phyloP scores from a whole-genome alignment of 176 grass and related monocot species.

The Triticum dicoccoides region DNA sequence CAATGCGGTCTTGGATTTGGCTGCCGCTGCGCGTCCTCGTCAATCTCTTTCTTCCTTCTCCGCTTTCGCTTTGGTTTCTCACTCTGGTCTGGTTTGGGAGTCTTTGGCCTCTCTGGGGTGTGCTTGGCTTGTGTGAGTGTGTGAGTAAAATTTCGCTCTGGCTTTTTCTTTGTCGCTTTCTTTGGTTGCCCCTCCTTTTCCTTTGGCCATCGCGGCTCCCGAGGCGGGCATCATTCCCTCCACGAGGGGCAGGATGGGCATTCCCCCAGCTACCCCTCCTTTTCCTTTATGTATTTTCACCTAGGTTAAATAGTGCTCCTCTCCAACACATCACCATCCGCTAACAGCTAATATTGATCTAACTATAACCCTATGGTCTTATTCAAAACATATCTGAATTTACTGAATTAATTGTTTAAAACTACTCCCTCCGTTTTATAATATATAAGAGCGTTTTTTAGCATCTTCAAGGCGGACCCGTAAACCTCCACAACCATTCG shows the following conservation, averaged over 20 bases:
- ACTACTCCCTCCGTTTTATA: no score
- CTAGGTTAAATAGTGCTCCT: no score
- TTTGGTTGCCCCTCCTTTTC: neutral
- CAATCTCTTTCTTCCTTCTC: constrained; percentile 12
- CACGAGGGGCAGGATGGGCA: constrained; percentile 48
- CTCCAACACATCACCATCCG: no score
- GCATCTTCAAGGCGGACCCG: no score
- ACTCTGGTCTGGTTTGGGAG: neutral
- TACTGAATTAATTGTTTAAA: no score
- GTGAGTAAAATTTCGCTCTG: neutral
- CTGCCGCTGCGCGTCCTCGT: constrained; percentile 9
- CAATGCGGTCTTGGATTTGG: constrained; percentile 5
- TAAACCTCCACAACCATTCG: no score
- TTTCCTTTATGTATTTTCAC: no score
- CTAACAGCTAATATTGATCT: no score
- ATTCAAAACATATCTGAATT: no score
- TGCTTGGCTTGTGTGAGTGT: neutral
- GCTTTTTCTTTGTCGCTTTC: constrained; percentile 33
- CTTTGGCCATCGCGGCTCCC: constrained; percentile 25
- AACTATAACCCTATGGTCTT: no score
- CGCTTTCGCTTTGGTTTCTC: constrained; percentile 31
- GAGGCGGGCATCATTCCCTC: constrained; percentile 63
- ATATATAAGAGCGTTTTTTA: no score
- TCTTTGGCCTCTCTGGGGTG: neutral
- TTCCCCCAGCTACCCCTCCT: neutral